Evolutionary conservation across 495 filamentous ascomycete species (phyloP).

Genomic region (Aspergillus taichungensis): DNA sequence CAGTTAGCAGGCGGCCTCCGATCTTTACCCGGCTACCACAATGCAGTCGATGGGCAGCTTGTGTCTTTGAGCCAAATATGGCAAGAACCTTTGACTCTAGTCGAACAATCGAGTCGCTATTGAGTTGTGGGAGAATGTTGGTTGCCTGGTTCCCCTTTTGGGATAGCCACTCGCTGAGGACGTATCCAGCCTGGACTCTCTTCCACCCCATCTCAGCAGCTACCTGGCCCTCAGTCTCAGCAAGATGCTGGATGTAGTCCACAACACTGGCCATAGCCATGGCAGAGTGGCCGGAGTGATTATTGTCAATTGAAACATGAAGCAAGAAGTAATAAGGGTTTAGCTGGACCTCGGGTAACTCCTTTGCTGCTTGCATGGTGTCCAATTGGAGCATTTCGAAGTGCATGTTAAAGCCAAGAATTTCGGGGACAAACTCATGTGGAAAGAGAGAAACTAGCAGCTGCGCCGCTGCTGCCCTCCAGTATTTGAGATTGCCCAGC

Average conservation of each 20-base stretch:
- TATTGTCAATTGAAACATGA: conserved; percentile 44
- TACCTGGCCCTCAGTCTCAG: conserved; percentile 11
- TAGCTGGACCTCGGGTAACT: conserved; percentile 35
- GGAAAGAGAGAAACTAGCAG: conserved; percentile 39
- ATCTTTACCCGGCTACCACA: conserved; percentile 24
- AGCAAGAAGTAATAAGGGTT: conserved; percentile 42
- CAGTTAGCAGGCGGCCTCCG: conserved; percentile 18
- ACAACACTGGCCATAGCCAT: conserved; percentile 33
- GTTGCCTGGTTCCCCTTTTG: not conserved
- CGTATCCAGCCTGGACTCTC: conserved; percentile 40
- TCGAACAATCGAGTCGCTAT: no score
- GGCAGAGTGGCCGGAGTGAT: conserved; percentile 38
- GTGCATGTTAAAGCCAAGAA: conserved; percentile 44
- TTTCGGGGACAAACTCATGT: conserved; percentile 42
- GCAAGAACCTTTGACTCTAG: conserved; percentile 10
- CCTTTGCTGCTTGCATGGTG: conserved; percentile 30
- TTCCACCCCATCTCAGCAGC: conserved; percentile 29
- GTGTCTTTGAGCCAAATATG: conserved; percentile 23
- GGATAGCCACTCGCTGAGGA: conserved; percentile 16
- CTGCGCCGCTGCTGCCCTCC: conserved; percentile 40
- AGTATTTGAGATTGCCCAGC: conserved; percentile 24
- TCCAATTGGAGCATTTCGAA: conserved; percentile 38
- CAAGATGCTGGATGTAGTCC: conserved; percentile 28
- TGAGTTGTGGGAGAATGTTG: not conserved
- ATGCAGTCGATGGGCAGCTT: conserved; percentile 24